Evolutionary conservation across 2,329 filamentous ascomycete species (phyloP).

Genomic region (Ceratocystis ficicola): DNA sequence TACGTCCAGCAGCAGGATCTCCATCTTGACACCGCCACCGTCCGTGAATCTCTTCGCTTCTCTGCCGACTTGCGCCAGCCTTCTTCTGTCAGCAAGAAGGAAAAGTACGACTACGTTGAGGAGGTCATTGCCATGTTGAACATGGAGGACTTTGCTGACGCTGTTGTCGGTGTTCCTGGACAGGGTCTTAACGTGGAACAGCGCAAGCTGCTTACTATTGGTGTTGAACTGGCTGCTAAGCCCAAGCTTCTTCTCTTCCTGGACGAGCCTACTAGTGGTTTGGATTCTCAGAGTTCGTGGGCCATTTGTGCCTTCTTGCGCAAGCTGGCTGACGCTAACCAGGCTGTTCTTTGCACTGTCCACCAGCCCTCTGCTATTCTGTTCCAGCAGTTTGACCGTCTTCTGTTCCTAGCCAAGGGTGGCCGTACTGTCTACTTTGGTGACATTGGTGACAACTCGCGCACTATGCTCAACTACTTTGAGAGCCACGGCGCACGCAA

Average conservation of each 20-base stretch:
- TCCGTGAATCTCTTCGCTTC: conserved; percentile 43
- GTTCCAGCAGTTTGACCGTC: conserved; percentile 46
- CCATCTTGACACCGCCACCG: conserved; percentile 43
- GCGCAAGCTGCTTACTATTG: conserved; percentile 50
- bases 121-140: conserved; percentile 53
- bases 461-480: conserved; percentile 50
- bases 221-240: conserved; percentile 46
- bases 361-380: conserved; percentile 44
- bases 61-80: conserved; percentile 48
- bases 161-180: conserved; percentile 51
- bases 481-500: conserved; percentile 48
- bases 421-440: conserved; percentile 60
- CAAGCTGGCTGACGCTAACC: conserved; percentile 45
- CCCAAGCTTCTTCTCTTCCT: conserved; percentile 49
- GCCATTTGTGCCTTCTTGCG: conserved; percentile 50
- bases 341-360: conserved; percentile 44
- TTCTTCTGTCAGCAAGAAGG: conserved; percentile 38
- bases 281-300: conserved; percentile 53
- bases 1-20: conserved; percentile 42
- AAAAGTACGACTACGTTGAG: conserved; percentile 51
- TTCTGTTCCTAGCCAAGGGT: conserved; percentile 52
- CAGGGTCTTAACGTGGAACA: conserved; percentile 51
- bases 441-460: conserved; percentile 49
- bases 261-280: conserved; percentile 49
- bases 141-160: conserved; percentile 55